Base-by-base conservation (phyloP, 805 yeast species). In the Yamadazyma insecticola region DNA sequence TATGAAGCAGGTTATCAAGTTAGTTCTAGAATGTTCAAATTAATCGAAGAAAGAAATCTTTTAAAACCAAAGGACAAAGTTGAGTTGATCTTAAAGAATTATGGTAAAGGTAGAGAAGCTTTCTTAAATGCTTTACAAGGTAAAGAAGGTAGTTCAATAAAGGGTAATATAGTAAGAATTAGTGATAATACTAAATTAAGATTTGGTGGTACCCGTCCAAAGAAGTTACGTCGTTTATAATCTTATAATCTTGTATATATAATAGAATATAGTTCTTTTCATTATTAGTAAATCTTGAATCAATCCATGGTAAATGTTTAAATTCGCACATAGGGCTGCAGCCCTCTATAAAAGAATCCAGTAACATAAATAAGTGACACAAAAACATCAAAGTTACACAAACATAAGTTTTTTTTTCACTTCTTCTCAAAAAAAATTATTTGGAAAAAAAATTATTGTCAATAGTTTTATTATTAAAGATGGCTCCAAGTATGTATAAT, bases 1-100 rank as follows among this genome's bases (percentile, higher is more conserved):
- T 86, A 85, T 50, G 98, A 90, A 60, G 96, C 96, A 1, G 82
- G 82, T 10, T 89, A 81, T 67, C 96, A 88, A 55, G 81, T 90
- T 7, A 66, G 88, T 11, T 66, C 88, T 4, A 74, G 74, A 41
- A 68, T 85, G 60, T 87, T 90, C 58, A 71, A 78, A 40, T 55
- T 70, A 42, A 83, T 90, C 52, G 77, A 76, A 58, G 83, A 78
- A 51, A 72, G 67, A 41, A 72, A 70, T 22, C 63, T 70, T 35
- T 53, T 78, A 28, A 72, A 72, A 24, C 59, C 65, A 3, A 60
- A 53, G 31, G 75, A 74, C 41, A 72, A 78, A 41, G 64, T 90
- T 16, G 97, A 90, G 56, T 56, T 90, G 26, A 76, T 86, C 13
- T 65, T 88, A 47, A 78, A 79, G 44, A 85, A 85, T 44, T 87